These are phyloP conservation scores for Curvularia verruculosa DNA, from an alignment of 2,329 filamentous ascomycete species.

Conservation along the genomic window DNA sequence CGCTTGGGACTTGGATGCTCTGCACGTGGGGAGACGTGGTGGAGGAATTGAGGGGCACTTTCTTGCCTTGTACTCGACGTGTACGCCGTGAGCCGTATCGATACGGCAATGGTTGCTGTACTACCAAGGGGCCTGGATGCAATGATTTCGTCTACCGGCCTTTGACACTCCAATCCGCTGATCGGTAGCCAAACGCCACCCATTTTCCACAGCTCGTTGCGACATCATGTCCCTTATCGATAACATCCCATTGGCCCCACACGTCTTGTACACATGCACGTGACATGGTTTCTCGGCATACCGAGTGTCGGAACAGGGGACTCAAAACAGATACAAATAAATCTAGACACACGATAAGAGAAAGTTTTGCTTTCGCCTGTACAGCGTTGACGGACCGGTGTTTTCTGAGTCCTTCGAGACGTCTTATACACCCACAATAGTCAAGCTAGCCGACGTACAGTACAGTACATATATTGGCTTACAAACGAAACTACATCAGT, in stretches of 20 bases:
- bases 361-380: too few relatives aligned
- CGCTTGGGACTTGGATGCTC: slow-evolving; percentile 6
- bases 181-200: background rate
- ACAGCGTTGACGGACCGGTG: too few relatives aligned
- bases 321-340: too few relatives aligned
- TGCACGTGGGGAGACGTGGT: slow-evolving; percentile 22
- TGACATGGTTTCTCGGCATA: too few relatives aligned
- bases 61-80: background rate
- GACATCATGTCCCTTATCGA: background rate
- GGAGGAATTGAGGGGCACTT: slow-evolving; percentile 3
- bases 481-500: background rate
- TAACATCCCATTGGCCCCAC: background rate
- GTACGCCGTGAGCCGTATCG: background rate
- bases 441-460: too few relatives aligned
- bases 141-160: background rate
- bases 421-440: too few relatives aligned
- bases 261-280: background rate
- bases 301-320: too few relatives aligned
- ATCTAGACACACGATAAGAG: too few relatives aligned
- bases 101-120: background rate
- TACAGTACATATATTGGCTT: background rate
- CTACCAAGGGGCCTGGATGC: background rate
- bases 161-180: too few relatives aligned
- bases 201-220: background rate
- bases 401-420: too few relatives aligned